These are phyloP conservation scores for Penicillium argentinense DNA, from an alignment of 495 filamentous ascomycete species.

Conservation along the genomic window DNA sequence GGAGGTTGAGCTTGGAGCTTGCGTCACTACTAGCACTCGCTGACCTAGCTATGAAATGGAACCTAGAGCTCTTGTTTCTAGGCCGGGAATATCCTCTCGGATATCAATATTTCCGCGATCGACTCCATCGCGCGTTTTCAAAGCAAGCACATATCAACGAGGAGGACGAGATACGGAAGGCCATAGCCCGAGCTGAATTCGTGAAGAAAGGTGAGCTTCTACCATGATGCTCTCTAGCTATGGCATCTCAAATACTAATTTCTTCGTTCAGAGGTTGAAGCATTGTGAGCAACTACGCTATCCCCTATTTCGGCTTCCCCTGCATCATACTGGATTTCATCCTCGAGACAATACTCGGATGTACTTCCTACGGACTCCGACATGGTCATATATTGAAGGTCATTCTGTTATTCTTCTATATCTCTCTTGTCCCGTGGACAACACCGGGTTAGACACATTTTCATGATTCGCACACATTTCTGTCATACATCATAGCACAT, in stretches of 20 bases:
- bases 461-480: conserved; percentile 13
- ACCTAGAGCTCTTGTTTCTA: conserved; percentile 84
- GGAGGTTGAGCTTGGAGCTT: too few species aligned
- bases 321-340: conserved; percentile 1
- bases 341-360: background rate
- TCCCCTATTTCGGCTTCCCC: conserved; percentile 11
- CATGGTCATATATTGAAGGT: background rate
- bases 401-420: conserved; percentile 17
- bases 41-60: background rate
- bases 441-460: conserved; percentile 10
- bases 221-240: background rate
- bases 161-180: conserved; percentile 70
- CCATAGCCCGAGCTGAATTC: conserved; percentile 76
- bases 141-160: conserved; percentile 68
- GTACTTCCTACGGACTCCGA: too few species aligned
- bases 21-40: background rate
- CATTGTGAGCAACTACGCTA: conserved; percentile 82
- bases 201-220: conserved; percentile 76
- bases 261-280: conserved; percentile 70
- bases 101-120: conserved; percentile 75
- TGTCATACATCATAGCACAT: conserved; percentile 34
- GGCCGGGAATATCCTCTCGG: conserved; percentile 88
- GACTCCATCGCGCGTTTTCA: conserved; percentile 82
- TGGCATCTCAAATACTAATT: background rate
- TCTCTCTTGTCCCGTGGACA: conserved; percentile 3